phyloP scores from a whole-genome alignment of 345 rosid genomes.

The Eutrema heterophyllum region DNA sequence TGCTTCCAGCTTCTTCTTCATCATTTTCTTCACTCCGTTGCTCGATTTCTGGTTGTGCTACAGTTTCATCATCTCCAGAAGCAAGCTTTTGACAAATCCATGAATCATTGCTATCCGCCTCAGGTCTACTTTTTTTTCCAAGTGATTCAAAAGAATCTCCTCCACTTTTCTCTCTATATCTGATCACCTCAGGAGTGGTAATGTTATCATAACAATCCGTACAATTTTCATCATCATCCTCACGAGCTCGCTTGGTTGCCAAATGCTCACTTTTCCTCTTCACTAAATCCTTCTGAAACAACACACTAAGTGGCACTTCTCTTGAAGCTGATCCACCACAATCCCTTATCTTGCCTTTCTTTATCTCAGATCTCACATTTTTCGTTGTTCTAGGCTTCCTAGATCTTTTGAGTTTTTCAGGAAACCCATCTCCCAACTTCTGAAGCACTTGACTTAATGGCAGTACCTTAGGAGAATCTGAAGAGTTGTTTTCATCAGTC shows the following conservation, averaged over 20 bases:
- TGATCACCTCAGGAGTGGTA: neutral
- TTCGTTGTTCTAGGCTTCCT: neutral
- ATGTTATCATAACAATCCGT: neutral
- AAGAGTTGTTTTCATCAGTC: neutral
- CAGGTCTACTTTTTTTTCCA: neutral
- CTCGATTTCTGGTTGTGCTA: neutral
- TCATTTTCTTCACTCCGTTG: neutral
- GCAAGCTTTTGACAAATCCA: neutral
- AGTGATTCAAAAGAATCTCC: neutral
- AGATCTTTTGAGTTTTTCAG: neutral
- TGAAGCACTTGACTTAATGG: neutral
- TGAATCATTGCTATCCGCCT: neutral
- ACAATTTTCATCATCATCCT: neutral
- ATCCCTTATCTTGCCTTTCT: neutral
- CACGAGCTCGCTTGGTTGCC: conserved; percentile 4
- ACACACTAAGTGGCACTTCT: neutral
- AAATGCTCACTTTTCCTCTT: neutral
- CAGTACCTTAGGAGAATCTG: neutral
- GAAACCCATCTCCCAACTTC: neutral
- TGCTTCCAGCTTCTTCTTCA: neutral
- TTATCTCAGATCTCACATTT: neutral
- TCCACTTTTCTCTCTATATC: neutral
- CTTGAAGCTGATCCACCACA: neutral
- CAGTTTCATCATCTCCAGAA: neutral
- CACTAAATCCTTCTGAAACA: neutral